Percentiles rank a stretch among this genome's conserved stretches.
phyloP scores from a whole-genome alignment of 2,329 filamentous ascomycete species.

The Coniochaeta sp. region DNA sequence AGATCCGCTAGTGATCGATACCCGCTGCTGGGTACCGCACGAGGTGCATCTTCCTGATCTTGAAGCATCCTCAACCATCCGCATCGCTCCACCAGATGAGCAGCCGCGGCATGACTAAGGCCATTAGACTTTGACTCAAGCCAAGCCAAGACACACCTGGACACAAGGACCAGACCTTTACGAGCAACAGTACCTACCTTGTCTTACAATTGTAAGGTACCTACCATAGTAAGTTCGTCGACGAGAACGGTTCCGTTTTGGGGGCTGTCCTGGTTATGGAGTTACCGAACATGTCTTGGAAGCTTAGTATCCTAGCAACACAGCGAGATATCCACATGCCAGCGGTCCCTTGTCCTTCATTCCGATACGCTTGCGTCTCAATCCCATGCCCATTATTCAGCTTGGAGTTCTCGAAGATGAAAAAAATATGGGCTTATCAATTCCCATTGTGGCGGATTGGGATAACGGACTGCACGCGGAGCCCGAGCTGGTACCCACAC shows the following conservation, averaged over 20 bases:
- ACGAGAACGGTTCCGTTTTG: too few species aligned
- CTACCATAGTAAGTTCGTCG: too few species aligned
- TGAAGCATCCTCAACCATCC: background rate
- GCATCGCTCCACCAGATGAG: background rate
- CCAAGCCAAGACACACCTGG: background rate
- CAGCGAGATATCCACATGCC: background rate
- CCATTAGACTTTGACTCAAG: background rate
- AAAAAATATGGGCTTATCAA: background rate
- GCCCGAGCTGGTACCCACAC: background rate
- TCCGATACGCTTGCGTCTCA: background rate
- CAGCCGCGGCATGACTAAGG: background rate
- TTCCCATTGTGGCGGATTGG: background rate
- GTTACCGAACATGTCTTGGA: background rate
- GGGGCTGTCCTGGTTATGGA: too few species aligned
- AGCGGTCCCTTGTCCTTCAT: background rate
- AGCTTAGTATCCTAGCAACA: background rate
- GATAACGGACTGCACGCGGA: conserved; percentile 1
- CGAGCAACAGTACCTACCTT: background rate
- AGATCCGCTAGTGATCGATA: background rate
- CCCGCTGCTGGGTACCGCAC: background rate
- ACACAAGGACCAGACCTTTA: too few species aligned
- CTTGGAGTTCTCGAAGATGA: background rate
- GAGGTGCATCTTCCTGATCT: too few species aligned
- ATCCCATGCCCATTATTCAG: background rate
- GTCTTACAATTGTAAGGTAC: too few species aligned